Conservation (phyloP, 2,329 filamentous ascomycete species). For the Talaromyces sp. region DNA sequence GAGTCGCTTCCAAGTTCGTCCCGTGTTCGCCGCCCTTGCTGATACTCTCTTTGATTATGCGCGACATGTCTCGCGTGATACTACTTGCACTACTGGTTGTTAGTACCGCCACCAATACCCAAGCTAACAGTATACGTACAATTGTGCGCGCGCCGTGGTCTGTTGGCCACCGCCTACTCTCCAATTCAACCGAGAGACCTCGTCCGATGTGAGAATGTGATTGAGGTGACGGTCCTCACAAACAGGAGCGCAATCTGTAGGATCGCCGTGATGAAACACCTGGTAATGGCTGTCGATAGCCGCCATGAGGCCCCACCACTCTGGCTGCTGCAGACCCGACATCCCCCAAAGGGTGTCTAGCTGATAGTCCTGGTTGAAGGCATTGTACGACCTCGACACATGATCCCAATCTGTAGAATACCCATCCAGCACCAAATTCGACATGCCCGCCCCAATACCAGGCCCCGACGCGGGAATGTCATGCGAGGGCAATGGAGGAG, state of each 20-base stretch:
- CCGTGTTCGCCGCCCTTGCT: slow-evolving; percentile 14
- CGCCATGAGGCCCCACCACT: slow-evolving; percentile 39
- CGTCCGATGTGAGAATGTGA: slow-evolving; percentile 30
- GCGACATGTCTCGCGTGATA: slow-evolving; percentile 36
- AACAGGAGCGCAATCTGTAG: slow-evolving; percentile 20
- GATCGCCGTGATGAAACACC: slow-evolving; percentile 30
- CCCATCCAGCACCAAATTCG: slow-evolving; percentile 30
- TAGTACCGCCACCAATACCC: slow-evolving; percentile 8
- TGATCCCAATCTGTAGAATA: slow-evolving; percentile 35
- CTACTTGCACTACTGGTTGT: slow-evolving; percentile 33
- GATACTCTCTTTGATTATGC: slow-evolving; percentile 35
- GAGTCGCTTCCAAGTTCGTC: neutral
- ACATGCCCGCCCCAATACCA: slow-evolving; percentile 25
- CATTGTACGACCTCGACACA: slow-evolving; percentile 30
- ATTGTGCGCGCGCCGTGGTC: slow-evolving; percentile 31
- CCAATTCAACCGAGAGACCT: slow-evolving; percentile 27
- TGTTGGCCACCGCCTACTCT: slow-evolving; percentile 28
- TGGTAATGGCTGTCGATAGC: slow-evolving; percentile 40
- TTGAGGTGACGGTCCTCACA: slow-evolving; percentile 32
- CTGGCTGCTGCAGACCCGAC: slow-evolving; percentile 35
- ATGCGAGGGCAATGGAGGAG: slow-evolving; percentile 19
- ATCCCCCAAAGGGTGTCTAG: slow-evolving; percentile 37
- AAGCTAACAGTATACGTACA: slow-evolving; percentile 24
- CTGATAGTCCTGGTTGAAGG: slow-evolving; percentile 34
- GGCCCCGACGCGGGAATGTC: slow-evolving; percentile 18